Conservation (phyloP, 371 early-diverging fungal genomes). For the Syncephalastrum monosporum region DNA sequence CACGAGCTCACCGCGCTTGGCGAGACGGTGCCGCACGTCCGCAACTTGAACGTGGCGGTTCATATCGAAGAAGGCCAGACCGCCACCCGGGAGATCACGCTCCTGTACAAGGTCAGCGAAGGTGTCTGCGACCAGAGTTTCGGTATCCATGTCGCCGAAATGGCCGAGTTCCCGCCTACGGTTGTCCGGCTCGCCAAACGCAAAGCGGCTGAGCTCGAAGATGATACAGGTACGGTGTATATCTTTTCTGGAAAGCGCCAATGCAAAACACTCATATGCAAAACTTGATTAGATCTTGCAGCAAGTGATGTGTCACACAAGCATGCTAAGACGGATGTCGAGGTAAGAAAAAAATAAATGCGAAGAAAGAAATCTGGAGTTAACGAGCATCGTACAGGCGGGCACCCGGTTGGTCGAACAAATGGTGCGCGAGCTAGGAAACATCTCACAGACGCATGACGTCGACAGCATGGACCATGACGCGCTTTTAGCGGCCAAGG, state of each 20-base stretch:
- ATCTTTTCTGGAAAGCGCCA: not conserved
- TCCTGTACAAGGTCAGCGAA: constrained; percentile 85
- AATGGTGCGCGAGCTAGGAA: constrained; percentile 37
- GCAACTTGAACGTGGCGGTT: constrained; percentile 88
- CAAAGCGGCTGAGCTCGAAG: constrained; percentile 87
- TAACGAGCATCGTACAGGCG: constrained; percentile 6
- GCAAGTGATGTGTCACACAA: constrained; percentile 10
- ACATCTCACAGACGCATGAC: constrained; percentile 23
- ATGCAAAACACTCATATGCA: not conserved
- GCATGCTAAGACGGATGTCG: constrained; percentile 33
- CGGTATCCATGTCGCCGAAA: constrained; percentile 98
- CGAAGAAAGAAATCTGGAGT: not conserved
- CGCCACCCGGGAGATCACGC: constrained; percentile 53
- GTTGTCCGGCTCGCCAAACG: constrained; percentile 84
- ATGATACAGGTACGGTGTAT: constrained; percentile 28
- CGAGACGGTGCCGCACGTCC: constrained; percentile 68
- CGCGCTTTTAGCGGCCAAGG: constrained; percentile 25
- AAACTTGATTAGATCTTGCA: constrained; percentile 4
- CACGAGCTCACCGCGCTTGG: constrained; percentile 92
- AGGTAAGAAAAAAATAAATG: constrained; percentile 20
- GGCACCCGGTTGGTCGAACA: constrained; percentile 13
- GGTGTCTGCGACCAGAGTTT: constrained; percentile 96
- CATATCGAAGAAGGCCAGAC: constrained; percentile 49
- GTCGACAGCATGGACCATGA: constrained; percentile 27
- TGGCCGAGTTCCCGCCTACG: constrained; percentile 90